Base-by-base conservation (phyloP, 352 stramenopile species). In the Globisporangium paroecandrum region DNA sequence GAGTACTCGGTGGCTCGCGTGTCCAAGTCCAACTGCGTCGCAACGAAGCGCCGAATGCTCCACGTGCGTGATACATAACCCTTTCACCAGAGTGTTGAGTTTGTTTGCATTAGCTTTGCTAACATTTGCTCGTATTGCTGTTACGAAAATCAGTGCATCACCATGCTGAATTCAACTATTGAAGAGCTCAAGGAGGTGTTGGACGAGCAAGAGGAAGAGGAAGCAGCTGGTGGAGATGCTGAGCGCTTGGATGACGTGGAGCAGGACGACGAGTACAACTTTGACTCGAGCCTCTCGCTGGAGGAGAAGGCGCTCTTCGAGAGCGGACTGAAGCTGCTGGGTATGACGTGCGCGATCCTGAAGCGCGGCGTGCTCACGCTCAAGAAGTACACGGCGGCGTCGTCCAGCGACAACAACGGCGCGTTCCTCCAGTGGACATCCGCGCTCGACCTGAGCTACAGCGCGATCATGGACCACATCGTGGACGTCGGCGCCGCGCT, bases 1-100 rank as follows among this genome's bases (percentile, higher is more conserved):
- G 88, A 96, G 58, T 83, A 82, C 64, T 93, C 81, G n/a, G 69
- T 86, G 3, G 41, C 70, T 43, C 83, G 74, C 47, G 78, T 90
- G 34, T 89, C 86, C 67, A 96, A 93, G 75, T 96, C 88, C 34
- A 96, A 96, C 69, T 93, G 85, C 62, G 83, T 93, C 32, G 85
- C 88, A 8, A 93, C 87, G 27, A 94, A 94, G 74, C 83, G 85
- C 58, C 89, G 83, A 56, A 96, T 94, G 88, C 68, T 96, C 7
- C 85, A 95, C 81, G 83, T 90, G 53, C n/a, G 72, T 61, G 32
- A 20, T 20, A 9, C 15, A n/a, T 49, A 49, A 22, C 15, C 15
- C 43, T 49, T 7, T 22, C 18, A 8, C 43, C 18, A n/a, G 18
- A 22, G 15, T 22, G 43, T n/a, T 22, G 18, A n/a, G 7, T 49